These are phyloP conservation scores for Rosellinia necatrix DNA, from an alignment of 2,329 filamentous ascomycete genomes.

Conservation along the genomic window DNA sequence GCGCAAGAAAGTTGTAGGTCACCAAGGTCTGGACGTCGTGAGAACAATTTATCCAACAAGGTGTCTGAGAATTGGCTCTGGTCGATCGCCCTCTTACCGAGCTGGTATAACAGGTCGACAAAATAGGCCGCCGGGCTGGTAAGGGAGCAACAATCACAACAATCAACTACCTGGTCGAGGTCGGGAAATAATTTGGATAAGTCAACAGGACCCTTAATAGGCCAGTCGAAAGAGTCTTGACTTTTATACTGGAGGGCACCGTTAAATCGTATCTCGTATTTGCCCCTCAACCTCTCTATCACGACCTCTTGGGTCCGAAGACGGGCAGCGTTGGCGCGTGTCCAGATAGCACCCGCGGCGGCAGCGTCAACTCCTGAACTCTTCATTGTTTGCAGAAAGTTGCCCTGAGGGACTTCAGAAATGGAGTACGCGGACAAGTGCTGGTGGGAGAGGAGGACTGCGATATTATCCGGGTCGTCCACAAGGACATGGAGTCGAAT, in stretches of 20 bases:
- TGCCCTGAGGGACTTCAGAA: background rate
- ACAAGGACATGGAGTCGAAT: background rate
- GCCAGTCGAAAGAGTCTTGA: no score
- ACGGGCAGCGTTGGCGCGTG: background rate
- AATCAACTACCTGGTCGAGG: background rate
- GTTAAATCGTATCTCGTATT: background rate
- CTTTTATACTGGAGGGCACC: background rate
- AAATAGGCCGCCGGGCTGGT: background rate
- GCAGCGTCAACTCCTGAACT: background rate
- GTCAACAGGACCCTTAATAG: no score
- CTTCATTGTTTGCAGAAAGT: background rate
- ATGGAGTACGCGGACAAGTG: background rate
- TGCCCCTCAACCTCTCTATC: background rate
- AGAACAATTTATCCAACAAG: background rate
- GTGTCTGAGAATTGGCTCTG: background rate
- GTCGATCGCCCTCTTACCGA: background rate
- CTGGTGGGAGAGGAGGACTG: background rate
- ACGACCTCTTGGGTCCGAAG: background rate
- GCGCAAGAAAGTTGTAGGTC: background rate
- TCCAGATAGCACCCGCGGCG: background rate
- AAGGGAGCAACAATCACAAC: background rate
- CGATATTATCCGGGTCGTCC: background rate
- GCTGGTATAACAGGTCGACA: slow-evolving; percentile 1
- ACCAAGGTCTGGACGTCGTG: background rate
- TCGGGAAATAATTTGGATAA: background rate